Base-by-base conservation (phyloP, 1,139 yeast species). In the Diutina neorugosa region DNA sequence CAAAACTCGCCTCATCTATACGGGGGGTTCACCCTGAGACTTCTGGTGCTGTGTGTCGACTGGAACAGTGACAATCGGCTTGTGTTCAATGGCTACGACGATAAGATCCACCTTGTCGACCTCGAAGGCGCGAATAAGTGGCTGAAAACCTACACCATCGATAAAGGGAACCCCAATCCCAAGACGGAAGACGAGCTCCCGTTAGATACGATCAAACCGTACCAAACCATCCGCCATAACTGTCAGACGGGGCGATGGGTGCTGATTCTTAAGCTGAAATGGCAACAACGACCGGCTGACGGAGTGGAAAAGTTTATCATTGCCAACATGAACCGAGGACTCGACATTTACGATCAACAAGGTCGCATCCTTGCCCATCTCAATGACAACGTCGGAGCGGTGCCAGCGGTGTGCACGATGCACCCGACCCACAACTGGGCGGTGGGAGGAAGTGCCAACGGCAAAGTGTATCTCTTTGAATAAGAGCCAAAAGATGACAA, bases 231-330 rank as follows among this genome's bases (percentile, higher is more conserved):
- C 52, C 80, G 78, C 56, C 98, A 93, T 65, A 91, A 91, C 62
- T 93, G 98, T 68, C 96, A 91, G 65, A 86, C 96, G 0, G 98
- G 98, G 0, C 72, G 96, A 57, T 93, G 98, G 98, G 96, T 93
- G 1, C 84, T 96, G 1, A 91, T 93, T 52, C 71, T 93, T 54
- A 89, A 90, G 61, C 82, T 96, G 0, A 77, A 81, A 61, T 93
- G 97, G 94, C 96, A 88, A 56, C 60, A 65, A 2, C 64, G 71
- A 18, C 95, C 96, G 0, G 70, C 66, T 34, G 96, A 88, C 60
- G 83, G 85, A 2, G 73, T 80, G 37, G 87, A 89, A 58, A 90
- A 91, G 60, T 89, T 91, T 65, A 87, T 85, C 21, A 90, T 93
- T 62, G 98, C 89, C 21, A 91, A 91, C 64, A 93, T 93, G 98